phyloP scores from a whole-genome alignment of 208 protist species.

The Trypanosoma theileri region DNA sequence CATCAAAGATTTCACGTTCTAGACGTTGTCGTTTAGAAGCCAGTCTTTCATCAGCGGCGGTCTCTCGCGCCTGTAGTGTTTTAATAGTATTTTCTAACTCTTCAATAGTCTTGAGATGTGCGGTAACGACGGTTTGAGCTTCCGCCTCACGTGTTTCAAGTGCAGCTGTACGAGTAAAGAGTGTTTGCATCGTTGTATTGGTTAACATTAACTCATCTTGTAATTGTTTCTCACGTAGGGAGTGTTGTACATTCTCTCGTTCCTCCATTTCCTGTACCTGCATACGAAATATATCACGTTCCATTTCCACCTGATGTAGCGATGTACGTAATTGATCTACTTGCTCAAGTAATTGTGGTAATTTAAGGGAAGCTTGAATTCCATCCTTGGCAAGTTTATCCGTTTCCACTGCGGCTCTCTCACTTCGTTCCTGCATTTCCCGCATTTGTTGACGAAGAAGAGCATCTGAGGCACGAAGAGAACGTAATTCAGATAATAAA shows the following conservation, averaged over 20 bases:
- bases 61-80: conserved; percentile 10
- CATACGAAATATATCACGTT: conserved; percentile 25
- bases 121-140: conserved; percentile 6
- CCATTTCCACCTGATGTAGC: conserved; percentile 18
- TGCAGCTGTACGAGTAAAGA: not conserved
- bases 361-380: conserved; percentile 8
- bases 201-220: conserved; percentile 31
- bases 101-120: conserved; percentile 9
- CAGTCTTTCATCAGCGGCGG: conserved; percentile 14
- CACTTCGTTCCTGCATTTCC: conserved; percentile 22
- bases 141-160: conserved; percentile 16
- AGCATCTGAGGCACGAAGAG: conserved; percentile 53
- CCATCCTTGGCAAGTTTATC: conserved; percentile 24
- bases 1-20: conserved; percentile 35
- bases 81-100: conserved; percentile 20
- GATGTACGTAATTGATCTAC: conserved; percentile 23
- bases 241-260: conserved; percentile 25
- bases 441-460: conserved; percentile 51
- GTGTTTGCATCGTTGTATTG: conserved; percentile 14
- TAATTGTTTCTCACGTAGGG: conserved; percentile 30
- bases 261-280: conserved; percentile 33
- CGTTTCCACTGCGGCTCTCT: conserved; percentile 17
- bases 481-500: conserved; percentile 56
- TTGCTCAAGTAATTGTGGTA: conserved; percentile 27
- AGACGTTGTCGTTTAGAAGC: conserved; percentile 50